These are phyloP conservation scores for Conoideocrella luteorostrata DNA, from an alignment of 2,329 filamentous ascomycete species.

Conservation along the genomic window DNA sequence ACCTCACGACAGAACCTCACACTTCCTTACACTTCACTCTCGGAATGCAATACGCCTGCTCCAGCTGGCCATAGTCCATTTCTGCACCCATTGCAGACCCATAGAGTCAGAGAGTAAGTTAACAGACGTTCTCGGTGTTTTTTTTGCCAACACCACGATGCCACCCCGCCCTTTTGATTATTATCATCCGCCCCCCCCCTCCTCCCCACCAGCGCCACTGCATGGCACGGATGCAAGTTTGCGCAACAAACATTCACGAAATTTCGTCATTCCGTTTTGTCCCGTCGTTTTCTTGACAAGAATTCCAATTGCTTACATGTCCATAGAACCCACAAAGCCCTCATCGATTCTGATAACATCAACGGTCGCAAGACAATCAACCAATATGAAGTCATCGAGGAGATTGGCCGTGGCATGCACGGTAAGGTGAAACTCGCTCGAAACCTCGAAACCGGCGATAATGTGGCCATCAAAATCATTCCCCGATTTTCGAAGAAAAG, in stretches of 20 bases:
- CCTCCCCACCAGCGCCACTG: too few relatives aligned
- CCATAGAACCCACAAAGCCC: conserved; percentile 74
- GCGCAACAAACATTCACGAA: too few relatives aligned
- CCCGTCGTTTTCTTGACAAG: background rate
- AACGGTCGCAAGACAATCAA: conserved; percentile 96
- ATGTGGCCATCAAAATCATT: conserved; percentile 97
- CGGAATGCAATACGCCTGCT: conserved; percentile 49
- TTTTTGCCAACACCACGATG: too few relatives aligned
- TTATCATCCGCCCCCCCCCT: conserved; percentile 3
- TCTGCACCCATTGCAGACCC: conserved; percentile 64
- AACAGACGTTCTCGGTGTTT: background rate
- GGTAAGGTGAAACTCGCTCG: conserved; percentile 95
- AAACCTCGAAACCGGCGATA: conserved; percentile 66
- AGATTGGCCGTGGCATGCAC: conserved; percentile 91
- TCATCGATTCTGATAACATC: conserved; percentile 80
- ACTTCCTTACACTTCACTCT: conserved; percentile 34
- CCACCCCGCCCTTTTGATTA: background rate
- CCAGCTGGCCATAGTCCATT: conserved; percentile 50
- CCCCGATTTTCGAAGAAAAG: conserved; percentile 90
- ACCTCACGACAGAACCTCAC: conserved; percentile 34
- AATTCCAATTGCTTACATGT: conserved; percentile 1
- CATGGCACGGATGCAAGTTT: too few relatives aligned
- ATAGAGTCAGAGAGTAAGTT: conserved; percentile 70
- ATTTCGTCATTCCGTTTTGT: too few relatives aligned
- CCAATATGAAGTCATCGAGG: conserved; percentile 93